Percentiles rank a stretch among this genome's conserved stretches.
Evolutionary conservation across 2,329 filamentous ascomycete species (phyloP).

Genomic region (Sporothrix dimorphospora): DNA sequence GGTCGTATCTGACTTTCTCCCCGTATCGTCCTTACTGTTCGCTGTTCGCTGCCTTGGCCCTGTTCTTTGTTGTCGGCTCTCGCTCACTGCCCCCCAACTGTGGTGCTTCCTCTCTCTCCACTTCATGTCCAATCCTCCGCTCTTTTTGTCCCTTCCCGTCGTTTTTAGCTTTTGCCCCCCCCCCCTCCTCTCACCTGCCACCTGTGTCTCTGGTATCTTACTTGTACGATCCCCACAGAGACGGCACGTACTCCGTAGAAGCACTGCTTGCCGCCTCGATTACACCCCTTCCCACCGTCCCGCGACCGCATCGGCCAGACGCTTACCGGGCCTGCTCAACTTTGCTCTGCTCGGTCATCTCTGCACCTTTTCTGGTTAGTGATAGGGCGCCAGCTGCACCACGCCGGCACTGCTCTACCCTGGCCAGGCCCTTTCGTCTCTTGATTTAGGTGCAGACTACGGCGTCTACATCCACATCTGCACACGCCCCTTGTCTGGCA

Average conservation of each 20-base stretch:
- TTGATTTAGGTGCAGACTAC: not conserved
- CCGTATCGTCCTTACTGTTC: not conserved
- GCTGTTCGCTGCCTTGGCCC: not conserved
- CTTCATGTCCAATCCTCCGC: not conserved
- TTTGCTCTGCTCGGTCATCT: not conserved
- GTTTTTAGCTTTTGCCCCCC: not conserved
- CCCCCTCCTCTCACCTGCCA: not conserved
- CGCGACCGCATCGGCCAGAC: not conserved
- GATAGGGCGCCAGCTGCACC: not conserved
- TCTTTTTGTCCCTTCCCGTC: not conserved
- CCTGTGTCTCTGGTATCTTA: not conserved
- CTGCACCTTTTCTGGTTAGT: not conserved
- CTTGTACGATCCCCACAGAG: conserved; percentile 28
- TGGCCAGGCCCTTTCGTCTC: not conserved
- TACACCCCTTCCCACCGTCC: not conserved
- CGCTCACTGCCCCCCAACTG: not conserved
- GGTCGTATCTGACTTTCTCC: not conserved
- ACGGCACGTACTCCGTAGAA: not conserved
- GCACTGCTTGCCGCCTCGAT: not conserved
- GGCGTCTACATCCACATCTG: not conserved
- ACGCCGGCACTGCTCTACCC: conserved; percentile 6
- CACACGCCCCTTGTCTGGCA: not conserved
- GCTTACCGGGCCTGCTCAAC: not conserved
- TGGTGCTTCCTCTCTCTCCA: not conserved
- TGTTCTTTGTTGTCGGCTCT: not conserved